Conservation (phyloP, 139 green algal genomes). For the Chlorella sorokiniana region DNA sequence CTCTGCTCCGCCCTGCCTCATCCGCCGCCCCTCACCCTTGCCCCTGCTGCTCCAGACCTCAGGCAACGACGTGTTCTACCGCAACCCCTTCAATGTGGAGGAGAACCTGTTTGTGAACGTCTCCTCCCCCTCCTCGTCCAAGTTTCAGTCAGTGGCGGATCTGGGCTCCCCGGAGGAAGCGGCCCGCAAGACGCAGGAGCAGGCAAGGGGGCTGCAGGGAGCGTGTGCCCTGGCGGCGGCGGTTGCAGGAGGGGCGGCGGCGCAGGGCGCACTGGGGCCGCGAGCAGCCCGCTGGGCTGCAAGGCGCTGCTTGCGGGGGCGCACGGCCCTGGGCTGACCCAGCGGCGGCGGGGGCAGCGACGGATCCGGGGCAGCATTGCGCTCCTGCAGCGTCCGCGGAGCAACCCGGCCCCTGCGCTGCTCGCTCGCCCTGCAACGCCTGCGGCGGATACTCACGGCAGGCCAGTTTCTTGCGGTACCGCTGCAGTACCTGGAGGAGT, state of each 20-base stretch:
- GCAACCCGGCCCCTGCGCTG: no score
- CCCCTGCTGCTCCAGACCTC: constrained; percentile 66
- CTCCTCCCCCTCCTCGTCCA: constrained; percentile 81
- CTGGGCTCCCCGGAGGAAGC: constrained; percentile 83
- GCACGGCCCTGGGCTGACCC: no score
- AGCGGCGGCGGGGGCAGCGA: no score
- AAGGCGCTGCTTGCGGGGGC: no score
- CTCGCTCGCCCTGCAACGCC: no score
- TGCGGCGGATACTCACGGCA: no score
- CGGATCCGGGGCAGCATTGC: no score
- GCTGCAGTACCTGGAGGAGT: constrained; percentile 89
- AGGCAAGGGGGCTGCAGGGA: constrained; percentile 16
- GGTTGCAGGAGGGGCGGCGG: neutral
- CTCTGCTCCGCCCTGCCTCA: neutral
- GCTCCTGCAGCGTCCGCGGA: no score
- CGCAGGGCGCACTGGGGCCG: neutral
- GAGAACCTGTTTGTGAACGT: constrained; percentile 94
- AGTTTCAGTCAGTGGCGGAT: constrained; percentile 75
- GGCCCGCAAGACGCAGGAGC: constrained; percentile 61
- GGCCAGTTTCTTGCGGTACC: no score
- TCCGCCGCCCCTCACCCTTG: neutral
- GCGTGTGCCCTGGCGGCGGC: neutral
- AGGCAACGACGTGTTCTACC: constrained; percentile 90
- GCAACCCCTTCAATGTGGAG: constrained; percentile 84
- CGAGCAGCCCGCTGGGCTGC: no score